These are phyloP conservation scores for Tolypocladium cylindrosporum DNA, from an alignment of 2,329 filamentous ascomycete species.

Conservation along the genomic window DNA sequence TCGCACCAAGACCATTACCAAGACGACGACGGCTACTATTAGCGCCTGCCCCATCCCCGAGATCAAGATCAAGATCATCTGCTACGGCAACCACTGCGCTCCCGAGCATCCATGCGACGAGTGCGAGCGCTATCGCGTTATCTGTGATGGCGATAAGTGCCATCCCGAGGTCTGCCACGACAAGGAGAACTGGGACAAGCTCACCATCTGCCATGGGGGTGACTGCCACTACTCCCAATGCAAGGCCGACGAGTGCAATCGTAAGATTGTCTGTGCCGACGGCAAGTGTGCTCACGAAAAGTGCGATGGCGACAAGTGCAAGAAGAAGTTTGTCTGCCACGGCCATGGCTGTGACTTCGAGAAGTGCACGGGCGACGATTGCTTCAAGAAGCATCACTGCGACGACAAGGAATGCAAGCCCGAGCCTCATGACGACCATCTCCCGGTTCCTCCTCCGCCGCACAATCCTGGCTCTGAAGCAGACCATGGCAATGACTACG, in stretches of 20 bases:
- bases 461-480: background rate
- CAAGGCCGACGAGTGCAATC: constrained; percentile 13
- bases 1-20: constrained; percentile 1
- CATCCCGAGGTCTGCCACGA: constrained; percentile 10
- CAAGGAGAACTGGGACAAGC: constrained; percentile 13
- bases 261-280: constrained; percentile 23
- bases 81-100: constrained; percentile 21
- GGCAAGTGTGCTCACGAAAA: constrained; percentile 18
- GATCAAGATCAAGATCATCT: constrained; percentile 19
- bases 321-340: constrained; percentile 23
- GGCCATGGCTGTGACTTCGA: constrained; percentile 19
- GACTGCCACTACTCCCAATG: constrained; percentile 16
- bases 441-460: background rate
- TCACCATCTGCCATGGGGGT: constrained; percentile 17
- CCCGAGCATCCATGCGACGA: constrained; percentile 17
- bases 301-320: constrained; percentile 18
- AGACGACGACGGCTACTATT: constrained; percentile 10
- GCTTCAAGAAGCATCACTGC: constrained; percentile 19
- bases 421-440: constrained; percentile 5
- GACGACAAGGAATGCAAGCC: constrained; percentile 13
- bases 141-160: constrained; percentile 18
- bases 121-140: constrained; percentile 18
- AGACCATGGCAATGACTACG: too few species aligned
- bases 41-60: constrained; percentile 5
- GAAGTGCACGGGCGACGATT: constrained; percentile 17